phyloP scores from a whole-genome alignment of 306 rosid genomes.

The Rosa multiflora region DNA sequence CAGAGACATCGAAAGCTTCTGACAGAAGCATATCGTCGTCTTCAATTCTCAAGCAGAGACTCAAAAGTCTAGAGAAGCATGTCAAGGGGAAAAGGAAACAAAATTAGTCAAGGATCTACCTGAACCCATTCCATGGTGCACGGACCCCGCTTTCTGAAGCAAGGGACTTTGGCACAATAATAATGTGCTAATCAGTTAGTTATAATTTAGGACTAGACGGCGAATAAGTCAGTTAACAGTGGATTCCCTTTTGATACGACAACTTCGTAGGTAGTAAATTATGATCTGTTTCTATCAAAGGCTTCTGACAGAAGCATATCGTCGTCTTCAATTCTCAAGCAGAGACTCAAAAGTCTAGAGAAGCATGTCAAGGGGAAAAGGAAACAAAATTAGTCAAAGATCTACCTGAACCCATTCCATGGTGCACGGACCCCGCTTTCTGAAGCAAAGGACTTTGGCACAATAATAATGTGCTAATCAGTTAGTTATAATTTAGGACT shows the following conservation, averaged over 20 bases:
- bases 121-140: background rate
- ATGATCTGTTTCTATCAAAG: too few relatives aligned
- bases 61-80: conserved; percentile 72
- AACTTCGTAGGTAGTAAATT: background rate
- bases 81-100: conserved; percentile 66
- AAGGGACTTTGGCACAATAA: background rate
- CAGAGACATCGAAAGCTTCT: conserved; percentile 35
- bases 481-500: background rate
- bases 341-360: conserved; percentile 77
- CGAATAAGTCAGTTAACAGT: background rate
- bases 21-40: conserved; percentile 53
- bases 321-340: conserved; percentile 61
- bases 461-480: background rate
- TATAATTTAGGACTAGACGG: background rate
- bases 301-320: conserved; percentile 46
- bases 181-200: background rate
- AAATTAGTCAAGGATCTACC: conserved; percentile 41
- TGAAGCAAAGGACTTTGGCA: background rate
- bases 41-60: conserved; percentile 71
- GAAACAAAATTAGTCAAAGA: conserved; percentile 51
- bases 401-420: background rate
- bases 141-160: background rate
- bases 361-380: conserved; percentile 73
- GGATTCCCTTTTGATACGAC: background rate
- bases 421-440: background rate